Conservation (phyloP, 1,139 yeast genomes). For the Spencermartinsiella ligniputridi region DNA sequence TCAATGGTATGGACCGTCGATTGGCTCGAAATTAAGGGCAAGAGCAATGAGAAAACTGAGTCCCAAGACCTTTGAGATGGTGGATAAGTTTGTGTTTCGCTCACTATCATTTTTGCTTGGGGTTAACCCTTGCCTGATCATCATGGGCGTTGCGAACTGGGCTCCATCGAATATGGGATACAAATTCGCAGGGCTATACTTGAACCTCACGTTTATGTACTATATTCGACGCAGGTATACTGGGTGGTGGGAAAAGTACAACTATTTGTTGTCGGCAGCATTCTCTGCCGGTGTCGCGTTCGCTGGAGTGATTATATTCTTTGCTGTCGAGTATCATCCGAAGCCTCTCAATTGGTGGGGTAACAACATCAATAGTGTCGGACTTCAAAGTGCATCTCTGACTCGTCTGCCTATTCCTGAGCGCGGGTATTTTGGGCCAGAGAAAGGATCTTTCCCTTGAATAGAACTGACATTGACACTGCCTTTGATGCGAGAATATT, state of each 20-base stretch:
- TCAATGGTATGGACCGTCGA: constrained; percentile 23
- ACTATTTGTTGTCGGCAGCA: constrained; percentile 52
- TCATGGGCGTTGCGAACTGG: constrained; percentile 40
- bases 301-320: constrained; percentile 43
- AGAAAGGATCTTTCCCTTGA: too few relatives aligned
- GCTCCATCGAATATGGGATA: constrained; percentile 49
- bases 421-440: too few relatives aligned
- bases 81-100: constrained; percentile 24
- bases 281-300: constrained; percentile 48
- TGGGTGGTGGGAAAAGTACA: constrained; percentile 45
- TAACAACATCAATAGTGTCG: too few relatives aligned
- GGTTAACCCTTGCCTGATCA: constrained; percentile 46
- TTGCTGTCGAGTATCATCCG: too few relatives aligned
- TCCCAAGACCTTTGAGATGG: constrained; percentile 4
- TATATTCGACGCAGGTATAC: constrained; percentile 45
- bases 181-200: constrained; percentile 44
- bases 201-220: constrained; percentile 50
- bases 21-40: too few relatives aligned
- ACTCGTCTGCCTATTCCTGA: too few relatives aligned
- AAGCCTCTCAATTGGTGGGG: too few relatives aligned
- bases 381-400: too few relatives aligned
- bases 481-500: too few relatives aligned
- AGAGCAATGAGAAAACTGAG: neutral
- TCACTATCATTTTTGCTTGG: constrained; percentile 37
- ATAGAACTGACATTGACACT: too few relatives aligned